Evolutionary conservation across 169 alveolate species (phyloP).

Genomic region (Cryptosporidium sp.): DNA sequence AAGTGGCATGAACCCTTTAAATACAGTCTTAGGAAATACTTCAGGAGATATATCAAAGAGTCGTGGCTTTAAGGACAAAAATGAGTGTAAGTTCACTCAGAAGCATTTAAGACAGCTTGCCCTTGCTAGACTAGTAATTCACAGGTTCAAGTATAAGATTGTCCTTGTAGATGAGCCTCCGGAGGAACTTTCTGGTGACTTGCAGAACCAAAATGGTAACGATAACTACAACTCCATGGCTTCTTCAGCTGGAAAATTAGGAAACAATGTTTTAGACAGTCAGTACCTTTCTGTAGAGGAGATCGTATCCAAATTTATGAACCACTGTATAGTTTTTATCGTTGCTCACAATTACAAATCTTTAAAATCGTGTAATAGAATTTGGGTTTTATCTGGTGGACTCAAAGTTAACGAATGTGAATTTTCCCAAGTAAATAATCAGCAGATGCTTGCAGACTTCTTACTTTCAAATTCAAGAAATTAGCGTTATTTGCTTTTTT

Average conservation of each 20-base stretch:
- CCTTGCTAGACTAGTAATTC: constrained; percentile 82
- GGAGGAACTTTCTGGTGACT: constrained; percentile 40
- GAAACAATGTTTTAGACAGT: background rate
- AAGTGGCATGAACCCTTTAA: background rate
- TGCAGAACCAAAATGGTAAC: background rate
- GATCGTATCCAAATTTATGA: constrained; percentile 43
- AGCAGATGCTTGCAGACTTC: constrained; percentile 36
- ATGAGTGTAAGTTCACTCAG: constrained; percentile 51
- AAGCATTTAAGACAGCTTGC: constrained; percentile 82
- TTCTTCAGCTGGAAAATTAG: background rate
- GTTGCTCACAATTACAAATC: constrained; percentile 66
- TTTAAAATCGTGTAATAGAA: constrained; percentile 18
- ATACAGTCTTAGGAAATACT: constrained; percentile 5
- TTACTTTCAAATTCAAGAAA: background rate
- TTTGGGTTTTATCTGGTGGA: constrained; percentile 57
- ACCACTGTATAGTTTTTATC: constrained; percentile 48
- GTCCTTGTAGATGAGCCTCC: constrained; percentile 87
- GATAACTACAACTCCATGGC: background rate
- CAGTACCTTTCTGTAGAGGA: constrained; percentile 47
- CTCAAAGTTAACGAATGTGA: constrained; percentile 25
- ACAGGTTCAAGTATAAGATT: constrained; percentile 81
- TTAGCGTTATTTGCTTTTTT: background rate
- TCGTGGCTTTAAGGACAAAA: background rate
- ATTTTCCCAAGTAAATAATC: constrained; percentile 36
- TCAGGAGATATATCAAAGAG: background rate